Evolutionary conservation across 1,284 basidiomycete genomes (phyloP).

Genomic region (Naganishia liquefaciens): DNA sequence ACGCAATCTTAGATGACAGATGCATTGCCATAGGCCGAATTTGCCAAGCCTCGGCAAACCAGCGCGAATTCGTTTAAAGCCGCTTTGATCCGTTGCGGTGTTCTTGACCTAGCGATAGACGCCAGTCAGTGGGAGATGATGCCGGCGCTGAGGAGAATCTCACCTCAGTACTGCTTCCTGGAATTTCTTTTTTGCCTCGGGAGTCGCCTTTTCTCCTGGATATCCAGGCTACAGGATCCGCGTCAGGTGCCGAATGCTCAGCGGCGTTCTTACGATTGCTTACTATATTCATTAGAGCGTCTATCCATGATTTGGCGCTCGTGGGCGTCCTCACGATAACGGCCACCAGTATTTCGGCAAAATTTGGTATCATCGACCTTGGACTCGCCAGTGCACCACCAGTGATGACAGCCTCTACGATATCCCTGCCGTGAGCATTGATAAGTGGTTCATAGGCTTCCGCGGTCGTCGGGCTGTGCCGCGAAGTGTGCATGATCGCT

Average conservation of each 20-base stretch:
- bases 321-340: conserved; percentile 62
- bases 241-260: neutral
- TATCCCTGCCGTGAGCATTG: conserved; percentile 64
- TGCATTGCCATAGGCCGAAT: conserved; percentile 53
- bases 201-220: conserved; percentile 51
- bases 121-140: neutral
- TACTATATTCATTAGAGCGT: conserved; percentile 69
- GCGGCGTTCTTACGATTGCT: conserved; percentile 42
- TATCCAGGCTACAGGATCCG: conserved; percentile 35
- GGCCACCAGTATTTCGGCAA: conserved; percentile 73
- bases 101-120: conserved; percentile 42
- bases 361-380: conserved; percentile 74
- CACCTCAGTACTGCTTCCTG: conserved; percentile 71
- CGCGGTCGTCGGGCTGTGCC: conserved; percentile 50
- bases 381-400: conserved; percentile 81
- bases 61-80: conserved; percentile 56
- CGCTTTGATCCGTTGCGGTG: conserved; percentile 52
- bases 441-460: conserved; percentile 55
- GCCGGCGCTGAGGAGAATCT: neutral
- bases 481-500: conserved; percentile 50
- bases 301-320: conserved; percentile 68
- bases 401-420: conserved; percentile 69
- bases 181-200: conserved; percentile 73
- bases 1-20: conserved; percentile 40
- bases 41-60: conserved; percentile 51